Evolutionary conservation across 805 yeast genomes (phyloP).

Genomic region (Phaffomyces antillensis): DNA sequence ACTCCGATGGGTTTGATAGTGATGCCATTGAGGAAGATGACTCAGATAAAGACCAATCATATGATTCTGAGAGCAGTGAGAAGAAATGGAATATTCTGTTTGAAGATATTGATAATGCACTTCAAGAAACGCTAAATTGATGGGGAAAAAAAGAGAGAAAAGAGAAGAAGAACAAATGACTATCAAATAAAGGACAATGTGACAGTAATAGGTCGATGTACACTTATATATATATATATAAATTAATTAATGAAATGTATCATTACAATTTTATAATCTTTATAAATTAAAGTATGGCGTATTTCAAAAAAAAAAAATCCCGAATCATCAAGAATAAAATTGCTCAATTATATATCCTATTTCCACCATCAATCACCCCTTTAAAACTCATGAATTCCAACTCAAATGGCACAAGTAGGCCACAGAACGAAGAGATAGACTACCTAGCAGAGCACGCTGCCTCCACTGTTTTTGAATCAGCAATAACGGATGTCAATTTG

Average conservation of each 20-base stretch:
- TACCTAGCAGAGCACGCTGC: slow-evolving; percentile 2
- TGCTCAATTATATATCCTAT: too few relatives aligned
- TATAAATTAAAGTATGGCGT: too few relatives aligned
- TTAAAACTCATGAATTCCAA: too few relatives aligned
- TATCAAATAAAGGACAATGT: neutral
- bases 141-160: too few relatives aligned
- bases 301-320: too few relatives aligned
- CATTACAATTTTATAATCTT: too few relatives aligned
- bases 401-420: neutral
- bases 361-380: too few relatives aligned
- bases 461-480: slow-evolving; percentile 29
- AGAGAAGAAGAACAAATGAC: too few relatives aligned
- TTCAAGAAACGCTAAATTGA: slow-evolving; percentile 9
- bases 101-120: slow-evolving; percentile 20
- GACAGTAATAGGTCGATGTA: too few relatives aligned
- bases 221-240: too few relatives aligned
- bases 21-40: neutral
- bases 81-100: slow-evolving; percentile 16
- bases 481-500: slow-evolving; percentile 26
- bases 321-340: too few relatives aligned
- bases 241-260: too few relatives aligned
- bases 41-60: neutral
- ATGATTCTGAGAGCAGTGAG: neutral
- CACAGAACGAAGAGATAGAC: neutral
- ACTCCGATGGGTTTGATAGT: slow-evolving; percentile 4